Percentiles rank a stretch among this genome's conserved stretches.
These are phyloP conservation scores for Datura wrightii DNA, from an alignment of 257 asterid species.

Conservation along the genomic window DNA sequence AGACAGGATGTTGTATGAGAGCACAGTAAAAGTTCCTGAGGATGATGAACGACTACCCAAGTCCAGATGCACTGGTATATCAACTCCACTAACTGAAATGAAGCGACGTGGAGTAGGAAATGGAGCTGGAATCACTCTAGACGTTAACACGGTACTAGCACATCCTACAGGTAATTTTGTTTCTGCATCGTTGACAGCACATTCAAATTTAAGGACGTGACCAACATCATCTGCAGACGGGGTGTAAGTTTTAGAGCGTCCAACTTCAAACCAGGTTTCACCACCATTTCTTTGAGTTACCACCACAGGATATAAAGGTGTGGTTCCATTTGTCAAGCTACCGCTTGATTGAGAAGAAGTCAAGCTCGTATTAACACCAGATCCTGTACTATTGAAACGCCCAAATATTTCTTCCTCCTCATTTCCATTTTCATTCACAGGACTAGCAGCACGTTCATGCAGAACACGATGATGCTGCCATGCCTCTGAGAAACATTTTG, in stretches of 20 bases:
- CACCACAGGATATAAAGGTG: conserved; percentile 71
- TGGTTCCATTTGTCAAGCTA: conserved; percentile 61
- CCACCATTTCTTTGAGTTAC: conserved; percentile 81
- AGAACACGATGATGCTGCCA: conserved; percentile 94
- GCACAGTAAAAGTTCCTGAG: conserved; percentile 87
- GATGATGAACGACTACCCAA: conserved; percentile 60
- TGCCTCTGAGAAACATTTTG: conserved; percentile 89
- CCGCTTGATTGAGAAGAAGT: conserved; percentile 61
- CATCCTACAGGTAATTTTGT: conserved; percentile 68
- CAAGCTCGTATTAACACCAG: conserved; percentile 50
- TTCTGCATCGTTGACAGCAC: conserved; percentile 73
- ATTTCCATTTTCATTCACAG: conserved; percentile 71
- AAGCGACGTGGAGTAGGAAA: conserved; percentile 89
- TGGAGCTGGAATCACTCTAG: conserved; percentile 99
- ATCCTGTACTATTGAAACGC: conserved; percentile 72
- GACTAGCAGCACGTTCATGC: conserved; percentile 91
- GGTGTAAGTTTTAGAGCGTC: conserved; percentile 75
- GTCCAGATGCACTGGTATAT: conserved; percentile 66
- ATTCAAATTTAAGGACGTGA: conserved; percentile 88
- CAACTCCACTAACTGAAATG: conserved; percentile 71
- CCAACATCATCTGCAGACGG: conserved; percentile 94
- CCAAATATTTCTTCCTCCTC: conserved; percentile 91
- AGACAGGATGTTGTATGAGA: conserved; percentile 87
- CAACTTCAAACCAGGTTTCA: conserved; percentile 97
- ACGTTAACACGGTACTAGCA: conserved; percentile 63